Evolutionary conservation across 345 rosid genomes (phyloP), one percentile per base, ranked within the genome.

Genomic region (Brassica rapa): DNA sequence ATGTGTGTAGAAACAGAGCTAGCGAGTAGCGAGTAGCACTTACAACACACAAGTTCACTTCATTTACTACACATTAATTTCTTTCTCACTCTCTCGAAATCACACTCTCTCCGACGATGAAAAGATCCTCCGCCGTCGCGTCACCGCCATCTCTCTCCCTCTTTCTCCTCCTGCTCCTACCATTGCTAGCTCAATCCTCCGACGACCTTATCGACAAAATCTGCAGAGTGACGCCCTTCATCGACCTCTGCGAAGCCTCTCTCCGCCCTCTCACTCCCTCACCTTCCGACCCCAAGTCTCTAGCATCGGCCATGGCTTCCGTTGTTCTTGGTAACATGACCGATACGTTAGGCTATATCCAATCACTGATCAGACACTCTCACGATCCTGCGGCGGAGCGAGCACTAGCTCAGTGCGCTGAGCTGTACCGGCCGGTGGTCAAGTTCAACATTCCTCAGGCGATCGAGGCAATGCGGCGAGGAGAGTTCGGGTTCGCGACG

Each of bases 371-470:
- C 29, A 86, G 73, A 68, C 81, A 77, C 19, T 70, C 79, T 2
- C 59, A 83, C 14, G 93, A 91, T 64, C 92, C 93, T 2, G 65
- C 82, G 63, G 59, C 76, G 8, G 92, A 94, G 86, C 81, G 88
- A 10, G 88, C 87, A 0, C 62, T 94, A 77, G 98, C 94, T 15
- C 70, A 87, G 1, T 94, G 98, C 10, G 95, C 95, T 0, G 97
- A 94, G 69, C 55, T 94, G 25, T 92, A 94, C 80, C 88, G 92
- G n/a, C 97, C 97, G 2, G 90, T 90, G 8, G 97, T 94, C 5
- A 78, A 77, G 86, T 94, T 87, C 78, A 93, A 87, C 46, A 87
- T 94, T 8, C 97, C 98, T 69, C 97, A 94, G 67, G 97, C 95
- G 55, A 89, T 88, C 15, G 85, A 80, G 0, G 93, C 97, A 8